Evolutionary conservation across 75 land plant species (phyloP).

Genomic region (Cupressus sempervirens): DNA sequence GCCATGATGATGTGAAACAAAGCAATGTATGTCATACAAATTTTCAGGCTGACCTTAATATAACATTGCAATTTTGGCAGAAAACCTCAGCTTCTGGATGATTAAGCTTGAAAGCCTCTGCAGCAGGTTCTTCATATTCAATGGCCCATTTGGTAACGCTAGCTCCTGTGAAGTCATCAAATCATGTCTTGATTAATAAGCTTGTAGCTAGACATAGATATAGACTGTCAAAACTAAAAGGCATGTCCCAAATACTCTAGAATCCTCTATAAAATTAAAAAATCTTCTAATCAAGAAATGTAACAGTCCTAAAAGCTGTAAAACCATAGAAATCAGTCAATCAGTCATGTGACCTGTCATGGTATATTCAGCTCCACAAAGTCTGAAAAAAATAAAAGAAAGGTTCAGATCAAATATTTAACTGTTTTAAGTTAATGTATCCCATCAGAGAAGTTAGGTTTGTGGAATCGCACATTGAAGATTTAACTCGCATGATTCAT

Average conservation of each 20-base stretch:
- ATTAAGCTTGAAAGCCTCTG: conserved; percentile 85
- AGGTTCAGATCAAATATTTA: no score
- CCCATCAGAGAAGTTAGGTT: no score
- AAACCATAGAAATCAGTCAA: not conserved
- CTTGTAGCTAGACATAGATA: not conserved
- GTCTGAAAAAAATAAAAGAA: not conserved
- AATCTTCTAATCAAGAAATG: not conserved
- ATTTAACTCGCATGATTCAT: not conserved
- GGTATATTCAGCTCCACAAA: not conserved
- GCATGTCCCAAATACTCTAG: not conserved
- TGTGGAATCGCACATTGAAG: no score
- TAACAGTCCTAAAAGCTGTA: not conserved
- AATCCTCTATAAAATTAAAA: not conserved
- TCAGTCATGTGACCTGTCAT: not conserved
- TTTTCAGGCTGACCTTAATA: conserved; percentile 51
- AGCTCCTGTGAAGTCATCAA: conserved; percentile 42
- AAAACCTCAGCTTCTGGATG: conserved; percentile 79
- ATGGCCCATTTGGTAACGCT: conserved; percentile 93
- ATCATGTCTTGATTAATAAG: not conserved
- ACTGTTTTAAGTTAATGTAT: no score
- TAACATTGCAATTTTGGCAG: conserved; percentile 90
- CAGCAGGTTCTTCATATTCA: conserved; percentile 95
- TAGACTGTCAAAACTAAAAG: not conserved
- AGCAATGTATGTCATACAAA: not conserved
- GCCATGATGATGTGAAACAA: not conserved